Conservation (phyloP, 352 stramenopile genomes). For the Pythium brassicae region DNA sequence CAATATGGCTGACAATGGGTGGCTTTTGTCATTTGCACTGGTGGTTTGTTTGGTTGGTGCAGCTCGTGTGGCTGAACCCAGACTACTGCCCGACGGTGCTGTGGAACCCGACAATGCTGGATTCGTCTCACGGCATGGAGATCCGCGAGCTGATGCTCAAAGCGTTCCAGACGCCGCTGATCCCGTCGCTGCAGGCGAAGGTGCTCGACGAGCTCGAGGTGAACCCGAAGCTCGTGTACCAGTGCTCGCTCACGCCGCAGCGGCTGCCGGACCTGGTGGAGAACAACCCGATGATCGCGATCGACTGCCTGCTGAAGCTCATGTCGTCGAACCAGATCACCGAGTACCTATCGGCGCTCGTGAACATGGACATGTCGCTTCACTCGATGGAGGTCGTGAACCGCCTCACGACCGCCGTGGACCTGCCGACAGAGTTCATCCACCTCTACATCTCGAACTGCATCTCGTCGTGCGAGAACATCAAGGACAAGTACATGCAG, state of each 20-base stretch:
- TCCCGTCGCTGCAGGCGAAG: conserved; percentile 87
- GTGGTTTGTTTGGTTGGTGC: too few species aligned
- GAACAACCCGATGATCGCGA: conserved; percentile 97
- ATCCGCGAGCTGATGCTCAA: conserved; percentile 88
- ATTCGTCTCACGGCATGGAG: conserved; percentile 81
- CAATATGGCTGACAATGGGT: background rate
- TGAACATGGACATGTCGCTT: conserved; percentile 99
- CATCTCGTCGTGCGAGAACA: conserved; percentile 98
- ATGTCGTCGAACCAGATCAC: conserved; percentile 91
- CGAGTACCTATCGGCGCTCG: conserved; percentile 95
- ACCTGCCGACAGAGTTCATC: conserved; percentile 97
- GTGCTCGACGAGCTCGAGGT: conserved; percentile 86
- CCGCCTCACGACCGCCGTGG: conserved; percentile 87
- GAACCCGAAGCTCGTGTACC: conserved; percentile 88
- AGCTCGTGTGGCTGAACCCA: conserved; percentile 90
- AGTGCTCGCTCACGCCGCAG: conserved; percentile 90
- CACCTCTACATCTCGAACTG: conserved; percentile 99
- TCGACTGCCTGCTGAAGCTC: conserved; percentile 93
- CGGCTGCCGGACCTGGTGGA: conserved; percentile 96
- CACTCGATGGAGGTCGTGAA: conserved; percentile 99
- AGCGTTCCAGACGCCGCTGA: conserved; percentile 86
- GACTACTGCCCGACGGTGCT: conserved; percentile 88
- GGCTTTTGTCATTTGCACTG: background rate
- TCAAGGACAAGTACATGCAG: conserved; percentile 98
- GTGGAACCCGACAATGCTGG: conserved; percentile 89